These are phyloP conservation scores for Candida sanyiensis DNA, from an alignment of 805 yeast genomes.

Conservation along the genomic window DNA sequence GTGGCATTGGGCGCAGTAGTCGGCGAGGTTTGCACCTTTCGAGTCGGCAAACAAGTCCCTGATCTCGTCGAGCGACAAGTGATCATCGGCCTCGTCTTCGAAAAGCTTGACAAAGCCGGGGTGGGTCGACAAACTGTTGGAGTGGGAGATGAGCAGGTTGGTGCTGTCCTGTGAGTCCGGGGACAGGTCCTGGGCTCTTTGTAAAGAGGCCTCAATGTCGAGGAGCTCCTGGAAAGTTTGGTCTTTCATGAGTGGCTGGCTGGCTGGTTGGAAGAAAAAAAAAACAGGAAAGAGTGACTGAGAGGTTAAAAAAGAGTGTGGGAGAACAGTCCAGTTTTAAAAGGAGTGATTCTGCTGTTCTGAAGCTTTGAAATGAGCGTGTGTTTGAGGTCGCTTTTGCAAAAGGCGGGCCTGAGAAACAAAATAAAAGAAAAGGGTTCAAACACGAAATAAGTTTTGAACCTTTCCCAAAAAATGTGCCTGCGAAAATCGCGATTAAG, in stretches of 20 bases:
- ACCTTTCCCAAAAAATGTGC: too few species aligned
- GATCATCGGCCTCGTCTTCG: constrained; percentile 9
- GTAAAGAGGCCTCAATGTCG: constrained; percentile 14
- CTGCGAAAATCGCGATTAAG: too few species aligned
- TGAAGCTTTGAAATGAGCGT: too few species aligned
- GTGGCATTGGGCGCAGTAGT: constrained; percentile 24
- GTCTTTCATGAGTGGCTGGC: constrained; percentile 14
- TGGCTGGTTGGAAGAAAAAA: background rate
- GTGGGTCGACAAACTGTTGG: constrained; percentile 11
- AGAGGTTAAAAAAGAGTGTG: background rate
- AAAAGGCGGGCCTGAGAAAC: too few species aligned
- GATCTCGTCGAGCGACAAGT: constrained; percentile 26
- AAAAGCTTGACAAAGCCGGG: constrained; percentile 1
- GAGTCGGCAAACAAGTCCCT: constrained; percentile 19
- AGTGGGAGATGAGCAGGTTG: constrained; percentile 8
- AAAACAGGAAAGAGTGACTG: background rate
- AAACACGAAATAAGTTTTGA: too few species aligned
- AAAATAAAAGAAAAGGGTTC: too few species aligned
- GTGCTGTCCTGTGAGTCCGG: background rate
- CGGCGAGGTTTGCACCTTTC: constrained; percentile 19
- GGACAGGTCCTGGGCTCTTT: constrained; percentile 4
- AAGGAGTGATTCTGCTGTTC: too few species aligned
- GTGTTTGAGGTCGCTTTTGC: too few species aligned
- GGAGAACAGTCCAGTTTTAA: background rate
- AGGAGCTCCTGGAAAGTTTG: constrained; percentile 18